Evolutionary conservation across 352 stramenopile species (phyloP).

Genomic region (Ophiocytium majus): DNA sequence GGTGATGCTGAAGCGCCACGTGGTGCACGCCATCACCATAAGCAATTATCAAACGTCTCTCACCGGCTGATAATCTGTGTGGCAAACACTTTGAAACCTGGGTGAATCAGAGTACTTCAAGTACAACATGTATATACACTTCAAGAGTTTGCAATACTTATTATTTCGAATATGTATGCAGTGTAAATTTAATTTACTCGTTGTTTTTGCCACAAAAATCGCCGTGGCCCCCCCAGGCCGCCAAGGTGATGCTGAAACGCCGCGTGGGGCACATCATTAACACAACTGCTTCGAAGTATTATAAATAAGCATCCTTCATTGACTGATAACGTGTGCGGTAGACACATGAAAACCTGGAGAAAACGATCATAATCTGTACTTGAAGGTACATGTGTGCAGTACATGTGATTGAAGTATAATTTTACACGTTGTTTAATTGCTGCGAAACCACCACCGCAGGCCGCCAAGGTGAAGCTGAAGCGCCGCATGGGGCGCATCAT

Average conservation of each 20-base stretch:
- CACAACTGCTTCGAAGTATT: too few species aligned
- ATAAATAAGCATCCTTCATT: too few species aligned
- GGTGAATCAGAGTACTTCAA: too few species aligned
- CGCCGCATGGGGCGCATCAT: slow-evolving; percentile 75
- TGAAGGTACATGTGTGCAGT: neutral
- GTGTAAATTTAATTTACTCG: too few species aligned
- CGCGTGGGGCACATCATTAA: slow-evolving; percentile 77
- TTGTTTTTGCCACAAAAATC: neutral
- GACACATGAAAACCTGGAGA: neutral
- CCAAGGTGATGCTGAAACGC: slow-evolving; percentile 73
- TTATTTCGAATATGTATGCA: too few species aligned
- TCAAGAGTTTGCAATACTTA: too few species aligned
- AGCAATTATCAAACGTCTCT: neutral
- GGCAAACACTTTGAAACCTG: neutral
- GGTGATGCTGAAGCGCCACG: slow-evolving; percentile 67
- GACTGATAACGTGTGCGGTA: too few species aligned
- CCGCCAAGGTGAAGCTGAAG: slow-evolving; percentile 74
- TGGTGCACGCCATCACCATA: slow-evolving; percentile 79
- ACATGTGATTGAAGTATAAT: neutral
- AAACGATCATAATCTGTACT: neutral
- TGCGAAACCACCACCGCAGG: neutral
- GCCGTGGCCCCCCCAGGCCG: slow-evolving; percentile 50
- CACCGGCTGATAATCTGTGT: neutral
- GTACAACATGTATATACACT: neutral
- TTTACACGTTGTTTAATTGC: neutral